Base-by-base conservation (phyloP, 495 filamentous ascomycete genomes). In the Immersiella caudata region DNA sequence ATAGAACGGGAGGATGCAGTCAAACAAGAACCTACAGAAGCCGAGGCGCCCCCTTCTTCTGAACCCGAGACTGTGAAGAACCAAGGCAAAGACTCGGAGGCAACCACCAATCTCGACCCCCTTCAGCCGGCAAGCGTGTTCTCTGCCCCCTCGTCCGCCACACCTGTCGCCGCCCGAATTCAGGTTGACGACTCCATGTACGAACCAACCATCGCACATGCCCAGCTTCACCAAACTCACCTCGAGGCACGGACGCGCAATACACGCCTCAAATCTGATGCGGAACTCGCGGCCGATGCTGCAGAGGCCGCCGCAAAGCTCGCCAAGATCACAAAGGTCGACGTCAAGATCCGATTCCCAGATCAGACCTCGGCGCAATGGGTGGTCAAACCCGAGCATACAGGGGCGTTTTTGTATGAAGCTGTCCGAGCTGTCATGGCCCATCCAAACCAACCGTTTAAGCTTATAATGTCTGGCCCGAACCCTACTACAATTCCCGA, bases 281-380 rank as follows among this genome's bases (percentile, higher is more conserved):
- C 81, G 21, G 90, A 93, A 70, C 78, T 89, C 58, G 87, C 84
- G 33, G 83, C 82, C 36, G 83, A 82, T 56, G 87, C 85, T 51
- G 78, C 79, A 0, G 87, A 78, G 20, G 86, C 89, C 40, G 84
- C 85, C 29, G 86, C 88, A 36, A 85, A 78, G 60, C 82, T 90
- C 14, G 87, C 88, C 35, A 83, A 83, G 21, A 81, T 93, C 64
- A 89, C 84, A 40, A 82, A 86, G 52, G 87, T 97, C 50, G 82
- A 87, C 50, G 84, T 99, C 64, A 93, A 91, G 67, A 82, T 98
- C 62, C 90, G 94, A 24, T 93, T 97, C 68, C 94, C 95, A 0
- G 93, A 97, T 75, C 88, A 92, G 70, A 88, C 85, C 63, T 86
- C 87, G 49, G 84, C 93, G 21, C 82, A 90, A 27, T 86, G 87